A percentile compares a stretch with the other conserved stretches of the same genome.
phyloP scores from a whole-genome alignment of 148 eudicot genomes.

The Vaccinium myrtillus region DNA sequence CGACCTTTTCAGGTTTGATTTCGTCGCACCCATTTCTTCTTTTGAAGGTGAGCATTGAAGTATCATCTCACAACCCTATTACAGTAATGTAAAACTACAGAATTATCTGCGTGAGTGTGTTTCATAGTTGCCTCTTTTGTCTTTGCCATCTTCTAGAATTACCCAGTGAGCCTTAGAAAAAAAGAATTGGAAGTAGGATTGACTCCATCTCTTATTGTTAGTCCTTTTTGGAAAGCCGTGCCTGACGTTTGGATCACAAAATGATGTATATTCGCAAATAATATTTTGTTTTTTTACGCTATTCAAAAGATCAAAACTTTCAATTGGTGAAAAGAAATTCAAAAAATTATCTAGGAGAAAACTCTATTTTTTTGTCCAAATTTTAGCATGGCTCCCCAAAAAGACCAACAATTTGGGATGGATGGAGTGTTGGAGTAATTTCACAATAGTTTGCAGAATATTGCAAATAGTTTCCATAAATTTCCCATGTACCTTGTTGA shows the following conservation, averaged over 20 bases:
- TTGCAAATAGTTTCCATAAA: background rate
- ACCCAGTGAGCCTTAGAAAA: background rate
- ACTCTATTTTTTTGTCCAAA: background rate
- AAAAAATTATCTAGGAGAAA: background rate
- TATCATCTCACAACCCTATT: background rate
- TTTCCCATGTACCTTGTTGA: background rate
- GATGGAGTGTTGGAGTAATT: background rate
- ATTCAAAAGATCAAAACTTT: background rate
- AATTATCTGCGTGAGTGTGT: background rate
- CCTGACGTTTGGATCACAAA: background rate
- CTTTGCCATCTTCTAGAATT: slow-evolving; percentile 3
- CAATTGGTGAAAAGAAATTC: background rate
- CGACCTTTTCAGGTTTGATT: background rate
- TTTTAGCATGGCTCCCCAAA: background rate
- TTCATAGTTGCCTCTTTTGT: background rate
- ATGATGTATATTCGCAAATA: background rate
- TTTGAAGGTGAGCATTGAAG: slow-evolving; percentile 50
- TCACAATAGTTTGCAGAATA: background rate
- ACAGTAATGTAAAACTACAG: background rate
- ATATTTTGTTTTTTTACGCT: background rate
- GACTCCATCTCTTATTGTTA: background rate
- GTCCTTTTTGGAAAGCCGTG: background rate
- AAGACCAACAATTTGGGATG: background rate
- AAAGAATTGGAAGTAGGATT: background rate
- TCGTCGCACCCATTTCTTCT: background rate